Evolutionary conservation across 345 rosid genomes (phyloP).

Genomic region (Boechera divaricarpa): DNA sequence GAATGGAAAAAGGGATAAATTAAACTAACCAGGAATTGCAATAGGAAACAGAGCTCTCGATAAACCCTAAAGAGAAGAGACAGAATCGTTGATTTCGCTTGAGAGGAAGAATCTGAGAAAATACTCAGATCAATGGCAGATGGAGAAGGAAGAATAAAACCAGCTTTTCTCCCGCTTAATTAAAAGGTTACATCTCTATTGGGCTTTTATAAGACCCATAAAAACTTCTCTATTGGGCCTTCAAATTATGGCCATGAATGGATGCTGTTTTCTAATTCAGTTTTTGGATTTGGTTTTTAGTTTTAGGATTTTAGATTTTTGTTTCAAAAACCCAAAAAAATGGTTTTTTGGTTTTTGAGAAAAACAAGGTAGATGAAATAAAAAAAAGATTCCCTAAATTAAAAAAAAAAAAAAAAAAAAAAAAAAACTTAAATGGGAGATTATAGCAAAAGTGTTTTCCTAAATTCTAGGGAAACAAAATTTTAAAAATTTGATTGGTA

Average conservation of each 20-base stretch:
- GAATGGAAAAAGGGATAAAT: neutral
- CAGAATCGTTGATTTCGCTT: conserved; percentile 13
- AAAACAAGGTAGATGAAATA: no score
- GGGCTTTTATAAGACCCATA: neutral
- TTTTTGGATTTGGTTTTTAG: no score
- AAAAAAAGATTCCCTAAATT: no score
- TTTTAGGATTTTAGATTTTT: no score
- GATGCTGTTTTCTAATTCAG: no score
- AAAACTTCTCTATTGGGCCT: neutral
- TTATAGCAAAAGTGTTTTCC: no score
- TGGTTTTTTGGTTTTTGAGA: no score
- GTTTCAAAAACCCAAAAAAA: no score
- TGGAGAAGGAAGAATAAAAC: neutral
- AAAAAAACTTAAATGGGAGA: no score
- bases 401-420: no score
- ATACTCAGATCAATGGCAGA: conserved; percentile 15
- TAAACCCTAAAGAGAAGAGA: conserved; percentile 33
- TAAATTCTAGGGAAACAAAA: no score
- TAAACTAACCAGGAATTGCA: conserved; percentile 29
- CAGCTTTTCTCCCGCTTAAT: conserved; percentile 1
- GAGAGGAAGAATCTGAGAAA: conserved; percentile 36
- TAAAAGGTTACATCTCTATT: conserved; percentile 1
- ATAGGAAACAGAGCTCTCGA: conserved; percentile 18
- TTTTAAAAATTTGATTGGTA: no score
- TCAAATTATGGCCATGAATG: neutral